A percentile compares a stretch with the other conserved stretches of the same genome.
These are phyloP conservation scores for Neurospora sp. DNA, from an alignment of 495 filamentous ascomycete genomes.

Conservation along the genomic window DNA sequence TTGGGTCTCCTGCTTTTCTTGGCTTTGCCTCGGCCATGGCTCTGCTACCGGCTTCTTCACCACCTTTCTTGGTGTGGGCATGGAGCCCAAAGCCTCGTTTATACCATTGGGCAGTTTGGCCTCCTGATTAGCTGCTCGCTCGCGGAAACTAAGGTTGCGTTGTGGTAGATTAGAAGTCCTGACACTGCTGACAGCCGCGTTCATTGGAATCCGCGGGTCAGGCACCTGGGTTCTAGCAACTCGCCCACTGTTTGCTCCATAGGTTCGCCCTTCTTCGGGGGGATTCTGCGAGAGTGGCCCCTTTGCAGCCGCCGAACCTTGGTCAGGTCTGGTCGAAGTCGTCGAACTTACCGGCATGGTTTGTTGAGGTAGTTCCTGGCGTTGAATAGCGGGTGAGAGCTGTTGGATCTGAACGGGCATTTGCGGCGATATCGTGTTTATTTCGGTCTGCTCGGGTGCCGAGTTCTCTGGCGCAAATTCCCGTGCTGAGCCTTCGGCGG, in stretches of 20 bases:
- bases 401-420: slow-evolving; percentile 13
- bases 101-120: slow-evolving; percentile 18
- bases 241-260: slow-evolving; percentile 14
- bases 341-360: slow-evolving; percentile 3
- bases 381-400: slow-evolving; percentile 2
- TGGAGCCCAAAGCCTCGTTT: slow-evolving; percentile 5
- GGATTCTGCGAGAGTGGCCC: slow-evolving; percentile 28
- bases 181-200: slow-evolving; percentile 7
- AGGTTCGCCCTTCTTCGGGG: slow-evolving; percentile 22
- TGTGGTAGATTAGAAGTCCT: slow-evolving; percentile 26
- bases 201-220: slow-evolving; percentile 19
- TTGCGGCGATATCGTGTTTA: slow-evolving; percentile 10
- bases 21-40: background rate
- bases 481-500: slow-evolving; percentile 52
- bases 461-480: slow-evolving; percentile 29
- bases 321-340: slow-evolving; percentile 13
- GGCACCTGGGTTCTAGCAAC: slow-evolving; percentile 17
- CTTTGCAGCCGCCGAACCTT: slow-evolving; percentile 2
- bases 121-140: slow-evolving; percentile 33
- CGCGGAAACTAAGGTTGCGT: slow-evolving; percentile 41
- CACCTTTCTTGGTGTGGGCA: background rate
- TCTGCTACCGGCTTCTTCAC: background rate
- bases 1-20: background rate
- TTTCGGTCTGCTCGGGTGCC: slow-evolving; percentile 5
- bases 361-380: background rate